A percentile compares a stretch with the other conserved stretches of the same genome.
phyloP scores from a whole-genome alignment of 2,329 filamentous ascomycete species.

The Penicillium sp. region DNA sequence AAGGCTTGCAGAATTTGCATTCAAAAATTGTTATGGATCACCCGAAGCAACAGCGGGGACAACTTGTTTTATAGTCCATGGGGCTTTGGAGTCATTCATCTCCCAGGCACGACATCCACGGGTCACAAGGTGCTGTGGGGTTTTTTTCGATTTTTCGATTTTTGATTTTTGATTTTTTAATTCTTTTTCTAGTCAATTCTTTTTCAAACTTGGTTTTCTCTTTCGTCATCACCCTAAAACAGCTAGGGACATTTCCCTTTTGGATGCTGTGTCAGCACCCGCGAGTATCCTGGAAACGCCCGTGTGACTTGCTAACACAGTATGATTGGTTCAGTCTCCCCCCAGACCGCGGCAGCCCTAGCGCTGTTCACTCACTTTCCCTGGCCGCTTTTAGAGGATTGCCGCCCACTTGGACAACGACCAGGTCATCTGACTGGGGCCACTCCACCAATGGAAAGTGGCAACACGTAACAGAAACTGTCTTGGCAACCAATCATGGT shows the following conservation, averaged over 20 bases:
- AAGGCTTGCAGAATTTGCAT: neutral
- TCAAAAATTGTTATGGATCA: conserved; percentile 11
- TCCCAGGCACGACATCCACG: conserved; percentile 23
- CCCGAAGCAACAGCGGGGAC: conserved; percentile 13
- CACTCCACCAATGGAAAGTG: conserved; percentile 18
- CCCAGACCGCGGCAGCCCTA: neutral
- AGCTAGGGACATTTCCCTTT: neutral
- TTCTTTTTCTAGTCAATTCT: conserved; percentile 1
- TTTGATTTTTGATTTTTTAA: conserved; percentile 10
- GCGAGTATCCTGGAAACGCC: neutral
- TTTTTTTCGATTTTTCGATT: conserved; percentile 8
- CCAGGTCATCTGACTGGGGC: conserved; percentile 36
- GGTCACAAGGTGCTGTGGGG: conserved; percentile 25
- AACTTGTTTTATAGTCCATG: conserved; percentile 19
- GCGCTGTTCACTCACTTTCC: conserved; percentile 1
- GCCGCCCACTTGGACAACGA: conserved; percentile 5
- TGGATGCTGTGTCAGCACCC: conserved; percentile 13
- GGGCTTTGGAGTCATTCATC: conserved; percentile 16
- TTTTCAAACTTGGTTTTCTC: neutral
- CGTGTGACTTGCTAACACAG: conserved; percentile 3
- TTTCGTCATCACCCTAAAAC: conserved; percentile 17
- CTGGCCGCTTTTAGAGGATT: conserved; percentile 20
- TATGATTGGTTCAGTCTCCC: neutral
- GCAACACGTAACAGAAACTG: conserved; percentile 42
- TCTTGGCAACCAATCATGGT: conserved; percentile 31